Evolutionary conservation across 2,329 filamentous ascomycete genomes (phyloP).

Genomic region (Amylocarpus encephaloides): DNA sequence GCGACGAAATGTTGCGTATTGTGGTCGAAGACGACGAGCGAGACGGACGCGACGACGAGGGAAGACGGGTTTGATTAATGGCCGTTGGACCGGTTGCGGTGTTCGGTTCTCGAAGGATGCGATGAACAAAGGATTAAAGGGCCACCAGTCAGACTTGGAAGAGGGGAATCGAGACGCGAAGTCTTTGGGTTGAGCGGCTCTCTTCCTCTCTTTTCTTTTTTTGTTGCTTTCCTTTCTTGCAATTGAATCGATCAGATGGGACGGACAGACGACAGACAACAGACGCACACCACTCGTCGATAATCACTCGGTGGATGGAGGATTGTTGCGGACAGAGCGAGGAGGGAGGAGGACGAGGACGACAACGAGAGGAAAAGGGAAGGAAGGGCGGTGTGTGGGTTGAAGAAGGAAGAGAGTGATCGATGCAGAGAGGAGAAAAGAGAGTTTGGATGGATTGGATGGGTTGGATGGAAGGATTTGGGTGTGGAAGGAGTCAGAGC

Average conservation of each 20-base stretch:
- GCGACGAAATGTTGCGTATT: no score
- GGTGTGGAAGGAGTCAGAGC: neutral
- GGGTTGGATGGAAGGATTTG: constrained; percentile 11
- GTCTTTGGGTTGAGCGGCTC: neutral
- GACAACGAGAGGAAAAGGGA: constrained; percentile 17
- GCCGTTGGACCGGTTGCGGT: neutral
- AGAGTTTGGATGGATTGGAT: constrained; percentile 18
- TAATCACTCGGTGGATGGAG: constrained; percentile 12
- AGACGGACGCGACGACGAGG: neutral
- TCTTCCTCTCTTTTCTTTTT: neutral
- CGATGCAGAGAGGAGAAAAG: constrained; percentile 10
- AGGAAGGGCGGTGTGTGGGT: constrained; percentile 20
- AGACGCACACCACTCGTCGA: constrained; percentile 6
- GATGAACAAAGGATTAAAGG: neutral
- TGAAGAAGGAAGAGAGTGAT: constrained; percentile 6
- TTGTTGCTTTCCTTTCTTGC: neutral
- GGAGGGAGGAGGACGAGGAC: constrained; percentile 14
- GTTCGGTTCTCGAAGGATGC: neutral
- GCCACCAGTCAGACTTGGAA: neutral
- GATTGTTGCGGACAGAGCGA: neutral
- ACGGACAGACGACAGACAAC: neutral
- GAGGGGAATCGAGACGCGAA: neutral
- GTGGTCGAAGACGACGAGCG: neutral
- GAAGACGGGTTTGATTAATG: neutral
- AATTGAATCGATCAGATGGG: neutral